Percentiles rank a stretch among this genome's conserved stretches.
Conservation (phyloP, 352 stramenopile species). For the Pythium vanterpoolii region DNA sequence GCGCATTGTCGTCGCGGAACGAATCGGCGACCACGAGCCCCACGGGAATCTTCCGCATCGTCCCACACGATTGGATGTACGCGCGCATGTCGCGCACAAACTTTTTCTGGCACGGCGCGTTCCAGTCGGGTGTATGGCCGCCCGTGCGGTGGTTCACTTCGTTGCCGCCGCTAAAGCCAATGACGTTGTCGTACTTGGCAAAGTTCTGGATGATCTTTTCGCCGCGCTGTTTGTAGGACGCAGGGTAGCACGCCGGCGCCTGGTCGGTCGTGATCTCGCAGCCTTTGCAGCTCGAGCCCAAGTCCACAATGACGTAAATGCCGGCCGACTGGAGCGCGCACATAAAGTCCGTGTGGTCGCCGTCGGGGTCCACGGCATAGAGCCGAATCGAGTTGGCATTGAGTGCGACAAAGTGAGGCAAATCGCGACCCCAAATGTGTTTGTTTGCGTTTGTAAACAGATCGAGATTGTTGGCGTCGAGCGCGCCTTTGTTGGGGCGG, state of each 20-base stretch:
- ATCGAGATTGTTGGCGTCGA: constrained; percentile 80
- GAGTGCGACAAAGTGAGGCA: constrained; percentile 61
- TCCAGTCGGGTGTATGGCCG: constrained; percentile 41
- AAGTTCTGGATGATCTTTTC: constrained; percentile 82
- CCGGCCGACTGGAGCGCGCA: constrained; percentile 66
- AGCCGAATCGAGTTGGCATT: constrained; percentile 77
- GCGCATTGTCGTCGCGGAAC: constrained; percentile 51
- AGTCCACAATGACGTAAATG: constrained; percentile 76
- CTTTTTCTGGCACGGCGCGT: constrained; percentile 87
- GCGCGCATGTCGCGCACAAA: constrained; percentile 85
- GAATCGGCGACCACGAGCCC: constrained; percentile 70
- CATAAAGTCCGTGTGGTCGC: constrained; percentile 84
- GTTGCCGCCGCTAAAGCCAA: constrained; percentile 78
- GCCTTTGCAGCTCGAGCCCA: constrained; percentile 53
- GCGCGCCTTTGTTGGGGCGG: constrained; percentile 58
- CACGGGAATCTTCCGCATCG: constrained; percentile 65
- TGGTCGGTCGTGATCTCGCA: constrained; percentile 62
- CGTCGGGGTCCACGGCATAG: constrained; percentile 70
- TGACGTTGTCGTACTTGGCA: constrained; percentile 77
- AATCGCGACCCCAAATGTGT: constrained; percentile 65
- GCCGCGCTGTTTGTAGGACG: constrained; percentile 65
- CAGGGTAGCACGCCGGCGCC: constrained; percentile 54
- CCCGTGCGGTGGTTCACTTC: constrained; percentile 74
- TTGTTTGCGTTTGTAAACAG: constrained; percentile 73
- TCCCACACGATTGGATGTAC: constrained; percentile 58